Percentiles rank a stretch among this genome's conserved stretches.
These are phyloP conservation scores for Butyriboletus loyo DNA, from an alignment of 768 basidiomycete genomes.

Conservation along the genomic window DNA sequence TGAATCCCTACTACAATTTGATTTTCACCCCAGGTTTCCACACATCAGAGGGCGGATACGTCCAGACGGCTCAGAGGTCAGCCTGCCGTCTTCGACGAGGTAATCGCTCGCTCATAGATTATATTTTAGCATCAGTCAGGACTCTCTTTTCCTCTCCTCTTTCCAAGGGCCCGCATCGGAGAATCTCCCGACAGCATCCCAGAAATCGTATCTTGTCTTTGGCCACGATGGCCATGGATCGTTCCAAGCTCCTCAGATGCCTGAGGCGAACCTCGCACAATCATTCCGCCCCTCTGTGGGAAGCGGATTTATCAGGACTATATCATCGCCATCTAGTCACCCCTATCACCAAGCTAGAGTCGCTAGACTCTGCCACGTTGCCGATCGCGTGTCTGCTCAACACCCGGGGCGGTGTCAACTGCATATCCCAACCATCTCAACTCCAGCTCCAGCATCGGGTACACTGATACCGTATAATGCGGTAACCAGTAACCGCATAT, in stretches of 20 bases:
- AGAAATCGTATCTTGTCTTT: constrained; percentile 4
- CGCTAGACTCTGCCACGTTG: constrained; percentile 9
- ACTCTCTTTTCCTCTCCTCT: not conserved
- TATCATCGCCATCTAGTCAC: constrained; percentile 7
- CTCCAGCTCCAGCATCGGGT: not conserved
- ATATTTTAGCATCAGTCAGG: constrained; percentile 11
- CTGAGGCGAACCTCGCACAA: constrained; percentile 1
- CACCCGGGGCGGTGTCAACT: constrained; percentile 3
- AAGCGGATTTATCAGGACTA: constrained; percentile 2
- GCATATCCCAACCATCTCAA: not conserved
- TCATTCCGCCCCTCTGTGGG: constrained; percentile 2
- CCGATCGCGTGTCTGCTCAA: constrained; percentile 11
- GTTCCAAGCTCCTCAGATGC: not conserved
- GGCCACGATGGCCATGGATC: not conserved
- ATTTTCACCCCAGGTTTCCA: constrained; percentile 3
- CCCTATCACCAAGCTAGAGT: constrained; percentile 16
- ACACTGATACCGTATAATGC: not conserved
- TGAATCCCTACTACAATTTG: constrained; percentile 13
- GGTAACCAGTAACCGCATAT: not conserved
- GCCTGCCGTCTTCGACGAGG: constrained; percentile 7
- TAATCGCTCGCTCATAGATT: constrained; percentile 2
- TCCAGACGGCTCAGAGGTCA: constrained; percentile 12
- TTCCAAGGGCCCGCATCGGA: not conserved
- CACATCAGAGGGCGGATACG: not conserved
- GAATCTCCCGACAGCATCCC: not conserved